These are phyloP conservation scores for Trichoderma breve DNA, from an alignment of 2,329 filamentous ascomycete species.

Conservation along the genomic window DNA sequence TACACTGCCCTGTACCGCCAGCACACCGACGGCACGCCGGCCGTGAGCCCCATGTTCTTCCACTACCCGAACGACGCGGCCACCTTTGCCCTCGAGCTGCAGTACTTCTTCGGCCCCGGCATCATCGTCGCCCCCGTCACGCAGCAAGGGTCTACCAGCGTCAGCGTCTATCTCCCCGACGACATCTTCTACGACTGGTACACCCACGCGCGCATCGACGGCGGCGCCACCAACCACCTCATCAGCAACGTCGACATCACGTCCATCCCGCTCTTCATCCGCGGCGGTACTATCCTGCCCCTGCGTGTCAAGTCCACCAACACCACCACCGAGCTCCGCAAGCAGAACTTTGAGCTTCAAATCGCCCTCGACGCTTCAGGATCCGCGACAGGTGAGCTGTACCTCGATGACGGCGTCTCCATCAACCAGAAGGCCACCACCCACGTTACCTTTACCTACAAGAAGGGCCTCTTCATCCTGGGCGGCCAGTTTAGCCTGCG, in stretches of 20 bases:
- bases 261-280: slow-evolving; percentile 64
- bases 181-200: slow-evolving; percentile 54
- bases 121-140: slow-evolving; percentile 51
- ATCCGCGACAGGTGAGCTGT: slow-evolving; percentile 64
- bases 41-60: slow-evolving; percentile 70
- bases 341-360: slow-evolving; percentile 67
- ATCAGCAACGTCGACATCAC: slow-evolving; percentile 40
- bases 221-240: slow-evolving; percentile 38
- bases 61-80: slow-evolving; percentile 56
- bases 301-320: slow-evolving; percentile 54
- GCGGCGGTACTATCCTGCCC: slow-evolving; percentile 64
- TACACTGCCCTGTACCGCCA: slow-evolving; percentile 69
- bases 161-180: slow-evolving; percentile 48
- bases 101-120: slow-evolving; percentile 51
- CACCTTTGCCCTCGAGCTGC: slow-evolving; percentile 46
- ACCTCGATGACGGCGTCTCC: slow-evolving; percentile 74
- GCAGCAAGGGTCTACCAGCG: slow-evolving; percentile 42
- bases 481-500: slow-evolving; percentile 55
- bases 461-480: slow-evolving; percentile 48
- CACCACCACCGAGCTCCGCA: slow-evolving; percentile 62
- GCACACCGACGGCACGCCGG: slow-evolving; percentile 59
- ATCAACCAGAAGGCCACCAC: slow-evolving; percentile 57
- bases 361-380: slow-evolving; percentile 64
- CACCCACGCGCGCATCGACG: slow-evolving; percentile 45
- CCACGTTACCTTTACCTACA: slow-evolving; percentile 58